Base-by-base conservation (phyloP, 2,329 filamentous ascomycete species). In the Botryotinia convoluta region DNA sequence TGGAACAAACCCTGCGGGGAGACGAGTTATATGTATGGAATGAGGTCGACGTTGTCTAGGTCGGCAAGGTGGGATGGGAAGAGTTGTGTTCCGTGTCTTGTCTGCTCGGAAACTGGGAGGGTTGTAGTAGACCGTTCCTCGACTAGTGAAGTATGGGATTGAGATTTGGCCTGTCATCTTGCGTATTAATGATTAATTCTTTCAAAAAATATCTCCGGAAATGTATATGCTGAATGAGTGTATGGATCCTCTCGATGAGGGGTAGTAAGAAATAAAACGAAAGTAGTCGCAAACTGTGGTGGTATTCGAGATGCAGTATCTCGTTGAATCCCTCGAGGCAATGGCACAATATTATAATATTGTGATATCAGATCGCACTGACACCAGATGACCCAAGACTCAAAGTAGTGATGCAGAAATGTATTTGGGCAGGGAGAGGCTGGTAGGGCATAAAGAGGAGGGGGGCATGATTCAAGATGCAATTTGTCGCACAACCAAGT, bases 21-120 rank as follows among this genome's bases (percentile, higher is more conserved):
- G 73, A 84, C 85, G 74, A 83, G 79, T 83, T 74, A 89, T 88
- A 79, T 87, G 86, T 74, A 89, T 88, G 60, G 86, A 87, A 77
- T 88, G 86, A 61, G 86, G 87, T 78, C 87, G 83, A 76, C 86
- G 84, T 74, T 81, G 84, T 76, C 87, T 85, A 73, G 83, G 84
- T 78, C 85, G 84, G 79, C 87, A 88, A 76, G 84, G 82, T 72
- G 81, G 83, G 65, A 77, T 80, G 74, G 80, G 84, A 76, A 82
- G 77, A n/a, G 74, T 74, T 39, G 74, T 59, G 42, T 73, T 61
- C 48, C 75, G 74, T 51, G 72, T 45, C 18, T 75, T 73, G 32
- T 75, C 74, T 32, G 74, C 65, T 44, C 65, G 63, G 35, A 71
- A 68, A 63, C 73, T 74, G 35, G 73, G 51, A 35, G 79, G 79